Base-by-base conservation (phyloP, 202 grass and related monocot species). In the Alloteropsis angusta region DNA sequence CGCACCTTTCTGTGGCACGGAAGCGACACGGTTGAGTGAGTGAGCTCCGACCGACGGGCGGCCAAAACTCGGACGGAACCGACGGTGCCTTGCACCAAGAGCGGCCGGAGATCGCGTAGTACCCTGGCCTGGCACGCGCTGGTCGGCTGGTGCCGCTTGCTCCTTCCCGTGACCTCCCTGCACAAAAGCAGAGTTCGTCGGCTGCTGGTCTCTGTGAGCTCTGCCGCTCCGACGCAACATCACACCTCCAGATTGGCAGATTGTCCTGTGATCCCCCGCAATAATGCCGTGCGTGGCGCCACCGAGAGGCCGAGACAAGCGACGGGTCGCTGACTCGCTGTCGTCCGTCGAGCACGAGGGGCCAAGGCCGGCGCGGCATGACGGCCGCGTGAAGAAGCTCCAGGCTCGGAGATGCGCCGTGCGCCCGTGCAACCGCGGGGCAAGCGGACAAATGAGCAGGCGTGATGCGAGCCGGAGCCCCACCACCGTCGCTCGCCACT, bases 1-100 rank as follows among this genome's bases (percentile, higher is more conserved):
- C 5, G 63, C 62, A 12, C 72, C 78, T 86, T 82, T 71, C 55
- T 64, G 64, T 76, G 56, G 2, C 77, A 15, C 72, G 55, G 8
- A 82, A 54, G 71, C 59, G 10, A 65, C 6, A 26, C 14, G 25
- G 30, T 81, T 15, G n/a, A 43, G 54, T 41, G 45, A 61, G 17
- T 26, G 35, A 53, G 49, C 65, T 5, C 64, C 0, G 22, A 2
- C 64, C 0, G 22, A 2, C 13, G 13, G 22, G 0, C 52, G 28
- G 71, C 65, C 72, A 74, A 30, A 64, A 21, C 17, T 69, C 70
- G 60, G 57, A n/a, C 19, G 46, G 50, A 42, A 23, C 39, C 1
- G 25, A 42, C 7, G 58, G 28, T 5, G 83, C 41, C 21, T 53
- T 68, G 49, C 56, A 34, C 42, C 9, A 42, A 22, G 25, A 45